phyloP scores from a whole-genome alignment of 495 filamentous ascomycete species.

The Daldinia caldariorum region DNA sequence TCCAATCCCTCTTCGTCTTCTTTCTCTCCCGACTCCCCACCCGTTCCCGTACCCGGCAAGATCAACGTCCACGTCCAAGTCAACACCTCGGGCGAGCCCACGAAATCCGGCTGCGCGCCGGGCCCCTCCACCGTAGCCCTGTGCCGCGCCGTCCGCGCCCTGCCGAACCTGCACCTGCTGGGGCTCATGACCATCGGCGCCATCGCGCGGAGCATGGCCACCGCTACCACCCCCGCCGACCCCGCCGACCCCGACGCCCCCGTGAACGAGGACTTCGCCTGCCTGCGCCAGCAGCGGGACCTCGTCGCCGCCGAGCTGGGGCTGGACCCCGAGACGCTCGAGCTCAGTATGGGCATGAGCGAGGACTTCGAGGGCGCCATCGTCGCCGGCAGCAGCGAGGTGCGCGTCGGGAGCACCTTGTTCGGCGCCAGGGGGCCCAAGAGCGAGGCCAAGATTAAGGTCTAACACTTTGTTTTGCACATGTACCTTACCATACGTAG shows the following conservation, averaged over 20 bases:
- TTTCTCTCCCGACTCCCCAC: slow-evolving; percentile 1
- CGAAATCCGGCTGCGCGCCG: slow-evolving; percentile 84
- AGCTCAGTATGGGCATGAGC: slow-evolving; percentile 85
- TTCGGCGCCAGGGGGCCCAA: slow-evolving; percentile 84
- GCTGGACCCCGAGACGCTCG: slow-evolving; percentile 49
- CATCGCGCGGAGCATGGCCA: slow-evolving; percentile 80
- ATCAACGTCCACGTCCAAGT: slow-evolving; percentile 89
- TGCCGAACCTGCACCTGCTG: slow-evolving; percentile 75
- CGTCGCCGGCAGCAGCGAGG: slow-evolving; percentile 82
- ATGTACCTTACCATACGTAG: too few relatives aligned
- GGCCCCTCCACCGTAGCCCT: slow-evolving; percentile 65
- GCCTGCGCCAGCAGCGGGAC: slow-evolving; percentile 75
- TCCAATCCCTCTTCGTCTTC: slow-evolving; percentile 32
- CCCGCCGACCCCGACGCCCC: slow-evolving; percentile 69
- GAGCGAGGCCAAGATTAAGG: slow-evolving; percentile 71
- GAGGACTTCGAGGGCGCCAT: slow-evolving; percentile 94
- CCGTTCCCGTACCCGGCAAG: slow-evolving; percentile 46
- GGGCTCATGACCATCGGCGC: slow-evolving; percentile 98
- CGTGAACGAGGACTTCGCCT: slow-evolving; percentile 88
- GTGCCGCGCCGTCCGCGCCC: slow-evolving; percentile 70
- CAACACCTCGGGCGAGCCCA: slow-evolving; percentile 90
- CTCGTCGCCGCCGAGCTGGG: slow-evolving; percentile 60
- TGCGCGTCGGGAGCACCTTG: slow-evolving; percentile 94
- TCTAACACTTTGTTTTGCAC: too few relatives aligned
- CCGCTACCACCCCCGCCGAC: too few relatives aligned